A percentile compares a stretch with the other conserved stretches of the same genome.
These are phyloP conservation scores for Kuraishia floccosa DNA, from an alignment of 805 yeast species.

Conservation along the genomic window DNA sequence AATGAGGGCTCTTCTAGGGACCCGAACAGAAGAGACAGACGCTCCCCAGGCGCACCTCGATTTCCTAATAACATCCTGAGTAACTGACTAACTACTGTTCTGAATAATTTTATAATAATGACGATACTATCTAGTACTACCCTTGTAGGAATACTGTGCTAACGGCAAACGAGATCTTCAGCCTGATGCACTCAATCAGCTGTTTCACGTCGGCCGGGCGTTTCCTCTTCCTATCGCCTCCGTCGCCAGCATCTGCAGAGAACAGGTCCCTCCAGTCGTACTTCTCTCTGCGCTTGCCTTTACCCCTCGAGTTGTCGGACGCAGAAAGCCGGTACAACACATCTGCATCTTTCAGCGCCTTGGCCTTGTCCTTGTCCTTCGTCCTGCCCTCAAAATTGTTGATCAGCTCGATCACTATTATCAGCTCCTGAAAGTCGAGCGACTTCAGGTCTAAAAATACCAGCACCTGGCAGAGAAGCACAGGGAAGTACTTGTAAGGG, in stretches of 20 bases:
- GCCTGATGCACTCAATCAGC: conserved; percentile 11
- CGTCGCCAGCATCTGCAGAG: no score
- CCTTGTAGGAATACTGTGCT: no score
- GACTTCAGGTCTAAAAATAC: conserved; percentile 21
- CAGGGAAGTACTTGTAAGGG: conserved; percentile 37
- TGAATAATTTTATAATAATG: no score
- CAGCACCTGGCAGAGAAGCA: conserved; percentile 34
- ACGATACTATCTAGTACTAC: no score
- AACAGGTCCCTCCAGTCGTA: conserved; percentile 12
- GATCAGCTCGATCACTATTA: conserved; percentile 12
- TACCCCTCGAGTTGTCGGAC: no score
- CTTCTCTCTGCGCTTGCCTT: conserved; percentile 1
- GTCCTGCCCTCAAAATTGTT: conserved; percentile 12
- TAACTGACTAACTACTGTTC: no score
- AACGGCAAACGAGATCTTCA: conserved; percentile 13
- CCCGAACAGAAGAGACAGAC: no score
- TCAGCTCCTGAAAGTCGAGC: conserved; percentile 10
- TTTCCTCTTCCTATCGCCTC: no score
- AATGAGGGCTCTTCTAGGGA: no score
- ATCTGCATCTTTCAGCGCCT: conserved; percentile 6
- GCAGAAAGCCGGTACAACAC: conserved; percentile 10
- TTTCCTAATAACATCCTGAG: no score
- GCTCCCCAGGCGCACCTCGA: no score
- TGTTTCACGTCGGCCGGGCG: conserved; percentile 3
- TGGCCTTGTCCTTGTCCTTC: conserved; percentile 4